A percentile compares a stretch with the other conserved stretches of the same genome.
phyloP scores from a whole-genome alignment of 257 asterid species.

The Verbascum thapsus region DNA sequence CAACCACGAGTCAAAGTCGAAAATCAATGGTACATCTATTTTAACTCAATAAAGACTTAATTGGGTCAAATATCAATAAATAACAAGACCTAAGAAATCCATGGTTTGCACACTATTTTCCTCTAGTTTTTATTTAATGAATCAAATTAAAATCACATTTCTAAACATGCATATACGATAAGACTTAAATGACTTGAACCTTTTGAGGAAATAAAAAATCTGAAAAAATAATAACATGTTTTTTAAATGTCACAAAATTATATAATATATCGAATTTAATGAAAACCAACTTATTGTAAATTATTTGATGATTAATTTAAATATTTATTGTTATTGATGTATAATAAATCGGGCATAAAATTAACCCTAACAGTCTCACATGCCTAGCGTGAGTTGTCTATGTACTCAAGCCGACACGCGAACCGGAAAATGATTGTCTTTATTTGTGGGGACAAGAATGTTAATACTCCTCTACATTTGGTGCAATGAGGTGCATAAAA shows the following conservation, averaged over 20 bases:
- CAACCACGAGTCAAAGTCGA: constrained; percentile 12
- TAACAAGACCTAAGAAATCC: neutral
- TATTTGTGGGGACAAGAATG: neutral
- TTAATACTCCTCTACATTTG: neutral
- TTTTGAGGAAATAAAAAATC: too few species aligned
- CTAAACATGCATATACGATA: too few species aligned
- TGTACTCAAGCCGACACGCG: constrained; percentile 20
- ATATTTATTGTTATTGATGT: too few species aligned
- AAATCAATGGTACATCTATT: neutral
- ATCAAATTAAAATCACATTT: too few species aligned
- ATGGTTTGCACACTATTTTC: neutral
- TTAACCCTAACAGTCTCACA: too few species aligned
- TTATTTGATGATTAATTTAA: too few species aligned
- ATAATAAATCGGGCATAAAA: too few species aligned
- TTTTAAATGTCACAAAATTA: too few species aligned
- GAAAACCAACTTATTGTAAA: too few species aligned
- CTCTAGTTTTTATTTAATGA: neutral
- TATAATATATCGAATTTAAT: too few species aligned
- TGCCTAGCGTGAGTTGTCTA: constrained; percentile 29
- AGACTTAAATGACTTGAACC: too few species aligned
- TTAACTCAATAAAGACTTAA: neutral
- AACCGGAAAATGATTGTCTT: neutral
- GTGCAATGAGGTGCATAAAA: constrained; percentile 5
- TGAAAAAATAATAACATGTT: too few species aligned
- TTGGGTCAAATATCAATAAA: neutral